Percentiles rank a stretch among this genome's conserved stretches.
These are phyloP conservation scores for Torulaspora quercuum DNA, from an alignment of 805 yeast species.

Conservation along the genomic window DNA sequence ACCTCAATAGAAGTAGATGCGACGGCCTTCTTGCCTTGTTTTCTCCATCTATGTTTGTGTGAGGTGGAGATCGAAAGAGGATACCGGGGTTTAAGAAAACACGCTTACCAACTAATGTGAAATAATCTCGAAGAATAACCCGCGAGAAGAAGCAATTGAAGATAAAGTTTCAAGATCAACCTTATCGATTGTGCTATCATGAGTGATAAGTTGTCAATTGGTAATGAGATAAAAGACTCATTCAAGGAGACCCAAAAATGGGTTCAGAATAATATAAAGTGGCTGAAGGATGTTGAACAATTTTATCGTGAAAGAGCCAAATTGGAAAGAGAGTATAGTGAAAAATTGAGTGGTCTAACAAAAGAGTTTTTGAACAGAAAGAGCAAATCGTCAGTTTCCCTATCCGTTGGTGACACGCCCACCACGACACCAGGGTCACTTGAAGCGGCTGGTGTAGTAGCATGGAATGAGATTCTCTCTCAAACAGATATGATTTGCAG, in stretches of 20 bases:
- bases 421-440: constrained; percentile 91
- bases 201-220: constrained; percentile 43
- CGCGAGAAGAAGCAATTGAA: not conserved
- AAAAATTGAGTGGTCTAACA: constrained; percentile 59
- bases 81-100: too few species aligned
- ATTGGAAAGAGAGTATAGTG: constrained; percentile 80
- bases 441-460: constrained; percentile 79
- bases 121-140: too few species aligned
- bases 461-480: constrained; percentile 84
- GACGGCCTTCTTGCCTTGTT: too few species aligned
- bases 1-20: too few species aligned
- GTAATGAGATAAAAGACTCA: constrained; percentile 76
- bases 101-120: too few species aligned
- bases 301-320: constrained; percentile 81
- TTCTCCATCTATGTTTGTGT: too few species aligned
- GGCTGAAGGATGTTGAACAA: constrained; percentile 73
- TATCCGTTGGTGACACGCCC: constrained; percentile 91
- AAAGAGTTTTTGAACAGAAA: constrained; percentile 72
- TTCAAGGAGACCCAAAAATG: constrained; percentile 75
- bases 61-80: too few species aligned
- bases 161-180: too few species aligned
- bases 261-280: constrained; percentile 67
- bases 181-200: constrained; percentile 13
- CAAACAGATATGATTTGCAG: constrained; percentile 78
- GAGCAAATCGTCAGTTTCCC: constrained; percentile 58